Percentiles rank a stretch among this genome's conserved stretches.
These are phyloP conservation scores for Mortierella sp. DNA, from an alignment of 371 early-diverging fungal species.

Conservation along the genomic window DNA sequence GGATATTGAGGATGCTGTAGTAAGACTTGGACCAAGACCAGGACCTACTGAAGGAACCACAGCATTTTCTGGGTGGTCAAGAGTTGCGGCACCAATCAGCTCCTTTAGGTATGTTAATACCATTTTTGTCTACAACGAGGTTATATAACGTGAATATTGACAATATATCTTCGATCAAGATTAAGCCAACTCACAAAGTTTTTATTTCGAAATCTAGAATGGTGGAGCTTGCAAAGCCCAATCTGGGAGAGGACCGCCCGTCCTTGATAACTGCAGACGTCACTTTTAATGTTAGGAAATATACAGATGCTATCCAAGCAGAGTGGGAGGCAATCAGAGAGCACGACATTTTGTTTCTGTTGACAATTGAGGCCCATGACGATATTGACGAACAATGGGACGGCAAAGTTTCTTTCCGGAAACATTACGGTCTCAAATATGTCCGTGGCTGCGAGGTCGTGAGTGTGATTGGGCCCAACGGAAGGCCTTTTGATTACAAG, in stretches of 20 bases:
- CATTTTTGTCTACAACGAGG: not conserved
- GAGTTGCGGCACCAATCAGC: conserved; percentile 87
- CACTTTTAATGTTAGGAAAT: conserved; percentile 70
- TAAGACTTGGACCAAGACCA: conserved; percentile 79
- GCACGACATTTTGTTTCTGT: conserved; percentile 86
- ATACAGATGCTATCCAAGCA: conserved; percentile 74
- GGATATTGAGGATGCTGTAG: conserved; percentile 90
- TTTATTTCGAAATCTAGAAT: conserved; percentile 52
- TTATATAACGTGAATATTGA: too few relatives aligned
- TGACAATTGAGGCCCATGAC: conserved; percentile 78
- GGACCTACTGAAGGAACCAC: conserved; percentile 71
- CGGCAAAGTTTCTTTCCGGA: conserved; percentile 65
- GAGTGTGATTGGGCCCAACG: conserved; percentile 81
- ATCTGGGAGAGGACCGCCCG: conserved; percentile 82
- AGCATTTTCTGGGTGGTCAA: conserved; percentile 91
- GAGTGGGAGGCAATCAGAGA: conserved; percentile 93
- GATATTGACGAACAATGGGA: conserved; percentile 59
- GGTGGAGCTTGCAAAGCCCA: conserved; percentile 81
- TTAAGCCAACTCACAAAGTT: not conserved
- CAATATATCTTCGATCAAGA: too few relatives aligned
- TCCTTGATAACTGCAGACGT: conserved; percentile 84
- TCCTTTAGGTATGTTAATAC: conserved; percentile 63
- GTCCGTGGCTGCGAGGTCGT: conserved; percentile 92
- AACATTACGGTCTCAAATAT: conserved; percentile 80
- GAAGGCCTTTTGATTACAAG: conserved; percentile 75